A percentile compares a stretch with the other conserved stretches of the same genome.
phyloP scores from a whole-genome alignment of 2,329 filamentous ascomycete genomes.

The Epichloe uncinata region DNA sequence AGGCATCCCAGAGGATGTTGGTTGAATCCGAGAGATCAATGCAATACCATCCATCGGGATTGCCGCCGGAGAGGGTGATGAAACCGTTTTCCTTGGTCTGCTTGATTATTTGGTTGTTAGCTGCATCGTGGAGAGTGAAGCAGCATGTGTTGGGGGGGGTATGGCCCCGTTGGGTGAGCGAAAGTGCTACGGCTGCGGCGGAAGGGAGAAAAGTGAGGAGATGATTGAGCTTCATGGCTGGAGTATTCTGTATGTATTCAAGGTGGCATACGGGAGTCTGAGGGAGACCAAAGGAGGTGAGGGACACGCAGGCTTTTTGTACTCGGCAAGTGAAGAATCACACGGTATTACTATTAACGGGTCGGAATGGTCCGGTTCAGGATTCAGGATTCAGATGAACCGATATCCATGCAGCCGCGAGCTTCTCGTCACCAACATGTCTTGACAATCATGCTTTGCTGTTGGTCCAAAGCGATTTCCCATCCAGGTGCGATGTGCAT shows the following conservation, averaged over 20 bases:
- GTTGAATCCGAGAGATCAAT: constrained; percentile 13
- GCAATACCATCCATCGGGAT: constrained; percentile 19
- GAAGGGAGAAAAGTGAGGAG: constrained; percentile 10
- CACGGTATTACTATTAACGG: background rate
- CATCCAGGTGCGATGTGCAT: constrained; percentile 1
- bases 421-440: background rate
- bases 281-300: too few species aligned
- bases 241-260: too few species aligned
- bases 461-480: constrained; percentile 1
- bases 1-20: constrained; percentile 15
- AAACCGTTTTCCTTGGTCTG: constrained; percentile 15
- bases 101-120: constrained; percentile 13
- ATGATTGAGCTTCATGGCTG: background rate
- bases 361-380: background rate
- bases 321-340: background rate
- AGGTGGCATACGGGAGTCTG: too few species aligned
- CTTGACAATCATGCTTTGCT: background rate
- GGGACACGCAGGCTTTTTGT: background rate
- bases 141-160: constrained; percentile 16
- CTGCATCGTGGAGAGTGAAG: constrained; percentile 17
- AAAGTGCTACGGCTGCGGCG: constrained; percentile 11
- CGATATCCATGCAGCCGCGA: background rate
- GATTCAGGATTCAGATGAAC: background rate
- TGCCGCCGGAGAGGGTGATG: constrained; percentile 14
- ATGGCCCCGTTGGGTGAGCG: constrained; percentile 4